Evolutionary conservation across 139 green algal genomes (phyloP), one percentile per base, ranked within the genome.

Genomic region (Pseudopediastrum boryanum): DNA sequence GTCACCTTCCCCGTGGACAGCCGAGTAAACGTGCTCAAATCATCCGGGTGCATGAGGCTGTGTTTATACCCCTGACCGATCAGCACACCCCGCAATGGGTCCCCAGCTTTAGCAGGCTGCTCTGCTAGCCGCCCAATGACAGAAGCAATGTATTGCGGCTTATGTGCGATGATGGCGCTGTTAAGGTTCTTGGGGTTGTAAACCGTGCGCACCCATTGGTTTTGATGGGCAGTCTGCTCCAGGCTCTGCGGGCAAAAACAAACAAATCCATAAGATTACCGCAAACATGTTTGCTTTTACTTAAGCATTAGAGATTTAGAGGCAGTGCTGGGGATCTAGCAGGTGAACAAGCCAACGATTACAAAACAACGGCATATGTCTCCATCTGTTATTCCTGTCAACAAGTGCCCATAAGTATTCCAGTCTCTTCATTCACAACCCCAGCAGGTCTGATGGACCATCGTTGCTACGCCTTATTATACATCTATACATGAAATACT

Each of bases 11-110:
- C 71, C 69, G 83, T 83, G 68, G 90, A 85, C 35, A 99, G 89
- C 83, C 89, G 91, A 44, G 95, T 98, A 91, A 94, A 98, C 25
- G 65, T 64, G 2, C 83, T 86, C 50, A 99, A 88, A 83, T 99
- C 96, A 4, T 93, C 85, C 2, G 93, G 89, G 41, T 90, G 80
- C 87, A 99, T 78, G 39, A 99, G 44, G 72, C 85, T 69, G 72
- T 90, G 48, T 38, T 31, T 33, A 2, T 50, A 50, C 61, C 56
- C 75, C 74, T 42, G 84, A 83, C 62, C 90, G 9, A 89, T 78
- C 62, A 90, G 56, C 75, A 96, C 63, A 16, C 91, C 92, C n/a
- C 72, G 62, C 70, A 95, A n/a, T 3, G 52, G 25, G 41, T 80
- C 39, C 31, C 88, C 91, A 5, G 81, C 67, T 35, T 77, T 59